Evolutionary conservation across 768 basidiomycete genomes (phyloP), one percentile per base, ranked within the genome.

Genomic region (Mycena galericulata): DNA sequence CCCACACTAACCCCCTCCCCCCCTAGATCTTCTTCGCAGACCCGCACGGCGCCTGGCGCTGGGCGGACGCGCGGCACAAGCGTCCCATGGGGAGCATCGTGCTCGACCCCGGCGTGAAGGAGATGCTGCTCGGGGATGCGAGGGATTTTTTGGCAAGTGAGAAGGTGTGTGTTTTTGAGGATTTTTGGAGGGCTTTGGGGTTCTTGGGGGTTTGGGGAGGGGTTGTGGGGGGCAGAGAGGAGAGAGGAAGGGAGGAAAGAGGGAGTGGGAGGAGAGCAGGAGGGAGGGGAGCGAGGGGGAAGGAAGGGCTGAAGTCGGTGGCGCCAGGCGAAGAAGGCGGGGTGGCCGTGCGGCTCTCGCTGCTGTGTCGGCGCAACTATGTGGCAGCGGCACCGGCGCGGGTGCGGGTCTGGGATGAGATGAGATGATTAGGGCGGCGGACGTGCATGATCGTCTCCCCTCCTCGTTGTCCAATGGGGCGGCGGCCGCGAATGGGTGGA

Each of bases 31-130:
- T 94, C 76, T 94, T 95, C 76, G 93, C 94, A 18, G 95, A 96
- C 78, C 91, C 91, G 6, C 92, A 94, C 77, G 94, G 93, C 34
- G 89, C 88, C 54, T 96, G 95, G 95, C 85, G 94, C 40, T 94
- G 92, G 90, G 93, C 93, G 0, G 94, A 95, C 78, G 92, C 92
- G 22, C 83, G 94, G 55, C 92, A 95, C 80, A 96, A 96, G 80
- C 88, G 95, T 22, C 94, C 95, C n/a, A 87, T 96, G 84, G 88
- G 87, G 15, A 93, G 91, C 74, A 95, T 96, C 73, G 94, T 96
- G 8, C 86, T 96, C 65, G 93, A 95, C 74, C 91, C 90, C 0
- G 95, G 95, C 57, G 93, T 95, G 46, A 95, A 95, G 79, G 95
- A 96, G 80, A 94, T 95, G 92, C 84, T 96, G 14, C 80, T 95